Evolutionary conservation across 495 filamentous ascomycete species (phyloP), one percentile per base, ranked within the genome.

Genomic region (Mycothermus thermophilus): DNA sequence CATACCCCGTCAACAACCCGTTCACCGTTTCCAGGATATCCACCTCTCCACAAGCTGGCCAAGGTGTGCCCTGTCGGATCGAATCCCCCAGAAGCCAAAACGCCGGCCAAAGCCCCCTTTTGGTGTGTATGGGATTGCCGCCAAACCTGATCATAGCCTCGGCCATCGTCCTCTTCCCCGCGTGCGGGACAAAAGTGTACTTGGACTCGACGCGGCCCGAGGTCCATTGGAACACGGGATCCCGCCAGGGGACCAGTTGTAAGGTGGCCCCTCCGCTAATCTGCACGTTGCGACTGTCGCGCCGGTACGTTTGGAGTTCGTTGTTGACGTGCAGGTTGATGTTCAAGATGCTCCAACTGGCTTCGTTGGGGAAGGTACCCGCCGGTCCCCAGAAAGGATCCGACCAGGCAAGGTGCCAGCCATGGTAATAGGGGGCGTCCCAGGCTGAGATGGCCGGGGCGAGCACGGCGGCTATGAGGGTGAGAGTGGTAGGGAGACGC

Each of bases 21-120:
- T 67, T 62, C 38, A 68, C 46, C 39, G 60, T 65, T 51, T 71
- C 65, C 47, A 68, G 59, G 38, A 68, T 65, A 48, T 71, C 67
- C 34, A 69, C 58, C 54, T 71, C 67, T 40, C 65, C 66, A 51
- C 60, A 60, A 13, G 17, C 34, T 0, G 66, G 66, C 66, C 66
- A 71, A 12, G 37, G 29, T 2, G 62, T 66, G 27, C 64, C 64
- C 41, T 61, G 54, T 35, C 59, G 59, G 37, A 71, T 53, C 10
- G 49, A 29, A 18, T 71, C 56, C 33, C 67, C 67, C 20, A 71
- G 57, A 33, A 64, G 46, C 67, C 65, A 71, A 44, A 71, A 71
- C 24, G 65, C 67, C 3, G 67, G 67, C 67, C 67, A 72, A 18
- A 72, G 44, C 8, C 67, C 67, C 34, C 66, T 57, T 37, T 66